Evolutionary conservation across 306 rosid genomes (phyloP).

Genomic region (Dicorynia guianensis): DNA sequence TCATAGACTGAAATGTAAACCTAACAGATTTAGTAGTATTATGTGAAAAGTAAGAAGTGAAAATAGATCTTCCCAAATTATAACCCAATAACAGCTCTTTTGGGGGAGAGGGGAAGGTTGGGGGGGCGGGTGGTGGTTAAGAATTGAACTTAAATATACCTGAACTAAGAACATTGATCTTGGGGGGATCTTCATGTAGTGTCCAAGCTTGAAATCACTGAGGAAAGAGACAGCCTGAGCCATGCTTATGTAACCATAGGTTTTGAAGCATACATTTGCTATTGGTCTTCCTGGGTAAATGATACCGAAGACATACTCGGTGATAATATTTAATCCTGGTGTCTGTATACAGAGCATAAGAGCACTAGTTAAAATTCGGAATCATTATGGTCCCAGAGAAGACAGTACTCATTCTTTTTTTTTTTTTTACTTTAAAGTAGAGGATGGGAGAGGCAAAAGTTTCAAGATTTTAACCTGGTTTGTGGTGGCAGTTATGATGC

Average conservation of each 20-base stretch:
- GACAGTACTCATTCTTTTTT: too few species aligned
- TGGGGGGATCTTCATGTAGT: constrained; percentile 65
- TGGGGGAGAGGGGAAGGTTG: too few species aligned
- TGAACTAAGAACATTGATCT: constrained; percentile 64
- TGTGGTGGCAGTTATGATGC: constrained; percentile 65
- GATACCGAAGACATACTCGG: constrained; percentile 58
- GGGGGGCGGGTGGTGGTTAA: too few species aligned
- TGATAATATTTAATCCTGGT: constrained; percentile 60
- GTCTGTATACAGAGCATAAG: constrained; percentile 36
- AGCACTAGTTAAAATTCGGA: not conserved
- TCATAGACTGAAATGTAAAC: too few species aligned
- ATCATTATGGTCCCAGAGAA: not conserved
- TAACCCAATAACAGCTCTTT: too few species aligned
- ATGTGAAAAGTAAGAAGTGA: too few species aligned
- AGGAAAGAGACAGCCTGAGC: constrained; percentile 65
- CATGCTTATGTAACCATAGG: constrained; percentile 58
- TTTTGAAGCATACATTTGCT: constrained; percentile 65
- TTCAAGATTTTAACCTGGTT: constrained; percentile 46
- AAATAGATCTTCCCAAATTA: too few species aligned
- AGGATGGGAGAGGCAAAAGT: too few species aligned
- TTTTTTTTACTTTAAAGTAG: too few species aligned
- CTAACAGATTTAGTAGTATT: too few species aligned
- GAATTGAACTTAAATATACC: constrained; percentile 27
- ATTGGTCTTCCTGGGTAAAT: constrained; percentile 56
- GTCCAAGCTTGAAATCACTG: constrained; percentile 61